phyloP scores from a whole-genome alignment of 805 yeast species.

The Starmerella sp. region DNA sequence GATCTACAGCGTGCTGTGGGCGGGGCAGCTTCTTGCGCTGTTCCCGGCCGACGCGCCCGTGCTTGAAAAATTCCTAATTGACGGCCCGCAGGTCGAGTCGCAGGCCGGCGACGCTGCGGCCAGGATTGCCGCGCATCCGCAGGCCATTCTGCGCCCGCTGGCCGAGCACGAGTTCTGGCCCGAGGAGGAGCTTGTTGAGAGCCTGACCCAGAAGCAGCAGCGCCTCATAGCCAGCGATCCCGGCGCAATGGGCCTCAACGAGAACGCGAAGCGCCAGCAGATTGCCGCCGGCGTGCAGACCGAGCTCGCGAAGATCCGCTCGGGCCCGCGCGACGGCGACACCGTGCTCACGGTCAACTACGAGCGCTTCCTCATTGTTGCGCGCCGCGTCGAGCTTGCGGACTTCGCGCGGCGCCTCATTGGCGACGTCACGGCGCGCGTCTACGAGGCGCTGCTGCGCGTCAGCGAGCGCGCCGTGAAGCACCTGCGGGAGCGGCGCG shows the following conservation, averaged over 20 bases:
- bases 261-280: constrained; percentile 33
- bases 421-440: constrained; percentile 54
- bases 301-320: constrained; percentile 10
- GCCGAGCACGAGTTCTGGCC: constrained; percentile 27
- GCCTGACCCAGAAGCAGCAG: constrained; percentile 14
- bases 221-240: constrained; percentile 37
- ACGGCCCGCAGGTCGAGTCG: constrained; percentile 52
- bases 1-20: constrained; percentile 49
- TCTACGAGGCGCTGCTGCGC: constrained; percentile 49
- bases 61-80: constrained; percentile 54
- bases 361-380: constrained; percentile 52
- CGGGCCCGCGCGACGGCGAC: background rate
- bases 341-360: constrained; percentile 45
- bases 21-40: constrained; percentile 56
- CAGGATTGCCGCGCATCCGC: background rate
- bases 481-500: constrained; percentile 22
- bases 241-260: constrained; percentile 51
- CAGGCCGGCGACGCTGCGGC: constrained; percentile 29
- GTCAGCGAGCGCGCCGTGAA: constrained; percentile 39
- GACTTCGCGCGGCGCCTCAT: constrained; percentile 54
- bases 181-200: constrained; percentile 18
- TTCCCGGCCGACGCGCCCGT: constrained; percentile 41
- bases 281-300: constrained; percentile 14
- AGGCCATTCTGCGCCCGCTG: background rate
- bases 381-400: constrained; percentile 53